These are phyloP conservation scores for Sphagnum fallax DNA, from an alignment of 228 moss, liverwort and hornwort species.

Conservation along the genomic window DNA sequence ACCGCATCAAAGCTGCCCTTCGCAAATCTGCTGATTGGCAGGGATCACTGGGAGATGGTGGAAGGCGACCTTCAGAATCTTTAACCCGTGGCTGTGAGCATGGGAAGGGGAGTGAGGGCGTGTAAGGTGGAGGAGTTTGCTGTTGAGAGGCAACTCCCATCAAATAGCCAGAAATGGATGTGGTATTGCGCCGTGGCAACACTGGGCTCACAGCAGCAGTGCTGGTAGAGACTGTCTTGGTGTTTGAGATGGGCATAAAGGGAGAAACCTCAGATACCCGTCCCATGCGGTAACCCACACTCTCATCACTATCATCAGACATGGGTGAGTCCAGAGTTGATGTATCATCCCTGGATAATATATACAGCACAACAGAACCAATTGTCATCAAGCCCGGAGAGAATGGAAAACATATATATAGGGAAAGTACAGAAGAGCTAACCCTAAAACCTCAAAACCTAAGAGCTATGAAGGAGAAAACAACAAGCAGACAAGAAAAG, in stretches of 20 bases:
- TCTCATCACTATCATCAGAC: conserved; percentile 99
- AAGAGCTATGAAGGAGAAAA: too few relatives aligned
- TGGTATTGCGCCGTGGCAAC: conserved; percentile 48
- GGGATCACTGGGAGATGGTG: conserved; percentile 63
- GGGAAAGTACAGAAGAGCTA: not conserved
- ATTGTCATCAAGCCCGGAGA: not conserved
- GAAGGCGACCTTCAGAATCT: conserved; percentile 49
- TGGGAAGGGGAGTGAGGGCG: conserved; percentile 52
- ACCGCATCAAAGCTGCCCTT: conserved; percentile 50
- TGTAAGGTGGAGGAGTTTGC: conserved; percentile 55
- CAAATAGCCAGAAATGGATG: conserved; percentile 31
- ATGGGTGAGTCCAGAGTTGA: conserved; percentile 97
- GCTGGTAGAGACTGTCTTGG: conserved; percentile 23
- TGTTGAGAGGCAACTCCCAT: conserved; percentile 40
- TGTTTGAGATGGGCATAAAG: conserved; percentile 31
- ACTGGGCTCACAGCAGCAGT: conserved; percentile 17
- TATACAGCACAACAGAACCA: not conserved
- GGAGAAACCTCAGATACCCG: conserved; percentile 51
- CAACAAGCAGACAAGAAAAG: too few relatives aligned
- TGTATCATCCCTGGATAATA: conserved; percentile 71
- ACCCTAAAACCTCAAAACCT: not conserved
- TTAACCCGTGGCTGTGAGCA: conserved; percentile 44
- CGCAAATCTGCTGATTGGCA: conserved; percentile 65
- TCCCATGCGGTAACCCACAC: conserved; percentile 87
- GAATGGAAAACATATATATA: not conserved